phyloP scores from a whole-genome alignment of 805 yeast genomes.

The Metschnikowia baotianmanensis region DNA sequence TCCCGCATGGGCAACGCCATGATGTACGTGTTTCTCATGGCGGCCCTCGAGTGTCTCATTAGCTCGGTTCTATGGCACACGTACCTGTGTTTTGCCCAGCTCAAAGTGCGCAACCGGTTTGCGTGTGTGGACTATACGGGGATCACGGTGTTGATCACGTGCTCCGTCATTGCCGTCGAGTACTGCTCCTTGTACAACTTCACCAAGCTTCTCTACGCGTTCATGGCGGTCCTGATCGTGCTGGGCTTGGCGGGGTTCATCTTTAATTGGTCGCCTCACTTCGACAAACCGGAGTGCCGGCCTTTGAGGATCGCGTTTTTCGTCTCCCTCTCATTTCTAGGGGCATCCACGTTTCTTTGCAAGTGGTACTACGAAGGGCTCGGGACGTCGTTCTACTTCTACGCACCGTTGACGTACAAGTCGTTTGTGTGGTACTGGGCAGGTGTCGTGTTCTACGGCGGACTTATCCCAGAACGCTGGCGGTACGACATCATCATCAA shows the following conservation, averaged over 20 bases:
- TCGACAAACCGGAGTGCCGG: conserved; percentile 84
- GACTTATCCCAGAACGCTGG: conserved; percentile 86
- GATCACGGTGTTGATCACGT: conserved; percentile 83
- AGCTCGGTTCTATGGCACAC: conserved; percentile 92
- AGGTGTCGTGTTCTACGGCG: conserved; percentile 87
- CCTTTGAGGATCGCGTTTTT: conserved; percentile 78
- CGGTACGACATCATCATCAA: conserved; percentile 65
- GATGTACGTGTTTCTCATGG: conserved; percentile 61
- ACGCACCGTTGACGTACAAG: conserved; percentile 64
- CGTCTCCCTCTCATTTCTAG: conserved; percentile 72
- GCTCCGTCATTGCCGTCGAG: conserved; percentile 84
- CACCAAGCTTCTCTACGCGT: conserved; percentile 46
- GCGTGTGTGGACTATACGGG: conserved; percentile 97
- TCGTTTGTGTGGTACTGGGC: conserved; percentile 70
- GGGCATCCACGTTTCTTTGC: conserved; percentile 62
- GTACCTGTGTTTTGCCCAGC: conserved; percentile 70
- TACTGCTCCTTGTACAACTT: conserved; percentile 70
- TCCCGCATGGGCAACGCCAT: conserved; percentile 48
- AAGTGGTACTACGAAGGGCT: conserved; percentile 57
- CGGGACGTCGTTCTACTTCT: conserved; percentile 48
- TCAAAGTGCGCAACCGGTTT: conserved; percentile 62
- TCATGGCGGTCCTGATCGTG: conserved; percentile 57
- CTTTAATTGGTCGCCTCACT: conserved; percentile 89
- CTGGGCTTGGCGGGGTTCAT: conserved; percentile 72
- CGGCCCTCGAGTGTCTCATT: conserved; percentile 72